Conservation (phyloP, 129 eudicot species). For the Flaveria robusta region DNA sequence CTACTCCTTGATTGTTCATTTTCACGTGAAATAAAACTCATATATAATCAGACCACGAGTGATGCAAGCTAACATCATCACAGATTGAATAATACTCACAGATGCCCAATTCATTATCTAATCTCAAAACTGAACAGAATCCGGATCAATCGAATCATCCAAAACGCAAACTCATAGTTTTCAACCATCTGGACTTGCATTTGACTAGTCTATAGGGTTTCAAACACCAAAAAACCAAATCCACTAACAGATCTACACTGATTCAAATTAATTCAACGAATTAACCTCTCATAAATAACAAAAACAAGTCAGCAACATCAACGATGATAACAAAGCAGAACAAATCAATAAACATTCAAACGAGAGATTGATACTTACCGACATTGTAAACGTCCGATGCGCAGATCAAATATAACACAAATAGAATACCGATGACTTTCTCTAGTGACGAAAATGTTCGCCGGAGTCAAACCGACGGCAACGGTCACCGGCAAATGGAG, state of each 20-base stretch:
- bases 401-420: constrained; percentile 11
- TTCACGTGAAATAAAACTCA: too few species aligned
- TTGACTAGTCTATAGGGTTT: constrained; percentile 6
- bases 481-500: constrained; percentile 9
- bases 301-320: background rate
- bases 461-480: constrained; percentile 6
- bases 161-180: constrained; percentile 10
- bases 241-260: constrained; percentile 21
- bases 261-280: background rate
- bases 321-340: constrained; percentile 22
- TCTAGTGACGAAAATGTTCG: background rate
- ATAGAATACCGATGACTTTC: background rate
- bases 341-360: background rate
- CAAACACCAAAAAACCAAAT: background rate
- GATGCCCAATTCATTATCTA: constrained; percentile 13
- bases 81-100: background rate
- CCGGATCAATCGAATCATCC: constrained; percentile 16
- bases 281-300: background rate
- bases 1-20: background rate
- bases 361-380: constrained; percentile 32
- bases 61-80: too few species aligned
- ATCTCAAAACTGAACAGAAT: background rate
- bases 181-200: background rate
- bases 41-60: too few species aligned
- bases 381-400: constrained; percentile 21